Conservation (phyloP, 2,329 filamentous ascomycete genomes). For the Colletotrichum godetiae region DNA sequence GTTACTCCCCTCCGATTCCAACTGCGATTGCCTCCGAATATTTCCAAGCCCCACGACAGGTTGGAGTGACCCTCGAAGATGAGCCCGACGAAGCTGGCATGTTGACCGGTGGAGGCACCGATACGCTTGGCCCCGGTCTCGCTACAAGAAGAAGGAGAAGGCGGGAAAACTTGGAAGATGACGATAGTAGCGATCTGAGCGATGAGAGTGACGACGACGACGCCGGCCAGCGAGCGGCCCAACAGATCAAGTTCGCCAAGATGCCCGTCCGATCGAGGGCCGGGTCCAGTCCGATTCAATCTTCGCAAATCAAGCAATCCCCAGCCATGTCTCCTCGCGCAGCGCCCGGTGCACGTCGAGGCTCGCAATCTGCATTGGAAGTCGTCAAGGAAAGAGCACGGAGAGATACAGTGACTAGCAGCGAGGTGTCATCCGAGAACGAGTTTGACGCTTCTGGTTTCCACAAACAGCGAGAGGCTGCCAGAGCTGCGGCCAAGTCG, state of each 20-base stretch:
- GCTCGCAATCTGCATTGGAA: constrained; percentile 78
- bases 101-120: constrained; percentile 74
- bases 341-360: constrained; percentile 63
- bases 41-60: constrained; percentile 77
- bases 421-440: constrained; percentile 85
- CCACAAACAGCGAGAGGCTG: constrained; percentile 71
- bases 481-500: constrained; percentile 66
- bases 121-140: constrained; percentile 76
- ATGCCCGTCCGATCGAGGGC: constrained; percentile 90
- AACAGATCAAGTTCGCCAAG: constrained; percentile 96
- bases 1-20: constrained; percentile 87
- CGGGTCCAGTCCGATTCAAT: constrained; percentile 87
- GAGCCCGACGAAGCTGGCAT: constrained; percentile 79
- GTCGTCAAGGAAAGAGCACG: constrained; percentile 76
- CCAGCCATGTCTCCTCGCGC: constrained; percentile 59
- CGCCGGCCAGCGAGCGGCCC: constrained; percentile 74
- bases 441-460: constrained; percentile 77
- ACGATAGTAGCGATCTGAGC: constrained; percentile 86
- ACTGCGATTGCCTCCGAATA: constrained; percentile 86
- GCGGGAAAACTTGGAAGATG: constrained; percentile 82
- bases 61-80: constrained; percentile 74
- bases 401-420: constrained; percentile 83
- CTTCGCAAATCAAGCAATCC: constrained; percentile 69
- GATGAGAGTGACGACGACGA: constrained; percentile 86
- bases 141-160: constrained; percentile 74